Evolutionary conservation across 1,284 basidiomycete genomes (phyloP).

Genomic region (Termitomyces sp.): DNA sequence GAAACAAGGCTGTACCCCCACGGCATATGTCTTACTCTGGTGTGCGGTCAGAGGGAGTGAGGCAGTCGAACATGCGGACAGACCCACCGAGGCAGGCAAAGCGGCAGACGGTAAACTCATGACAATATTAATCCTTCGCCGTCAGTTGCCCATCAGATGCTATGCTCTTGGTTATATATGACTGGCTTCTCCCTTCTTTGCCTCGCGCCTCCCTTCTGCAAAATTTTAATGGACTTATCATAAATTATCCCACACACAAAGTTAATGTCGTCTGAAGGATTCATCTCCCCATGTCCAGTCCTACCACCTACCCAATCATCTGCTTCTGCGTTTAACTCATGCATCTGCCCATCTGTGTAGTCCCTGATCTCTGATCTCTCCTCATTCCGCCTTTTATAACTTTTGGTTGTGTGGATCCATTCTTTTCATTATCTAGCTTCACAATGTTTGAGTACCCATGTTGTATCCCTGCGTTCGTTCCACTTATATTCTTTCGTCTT

Average conservation of each 20-base stretch:
- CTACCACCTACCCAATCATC: not conserved
- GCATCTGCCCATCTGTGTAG: constrained; percentile 3
- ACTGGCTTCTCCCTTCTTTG: not conserved
- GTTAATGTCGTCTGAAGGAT: constrained; percentile 5
- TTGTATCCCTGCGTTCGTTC: not conserved
- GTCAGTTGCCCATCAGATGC: not conserved
- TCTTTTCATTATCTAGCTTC: constrained; percentile 2
- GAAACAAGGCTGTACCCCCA: constrained; percentile 11
- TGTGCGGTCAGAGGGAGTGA: constrained; percentile 8
- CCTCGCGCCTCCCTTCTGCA: not conserved
- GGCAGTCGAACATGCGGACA: constrained; percentile 8
- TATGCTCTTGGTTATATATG: not conserved
- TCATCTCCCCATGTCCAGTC: not conserved
- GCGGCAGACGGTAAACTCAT: constrained; percentile 19
- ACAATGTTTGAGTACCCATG: not conserved
- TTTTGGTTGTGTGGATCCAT: constrained; percentile 14
- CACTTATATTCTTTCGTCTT: not conserved
- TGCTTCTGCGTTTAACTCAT: constrained; percentile 2
- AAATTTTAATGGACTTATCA: constrained; percentile 6
- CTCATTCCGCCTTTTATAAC: not conserved
- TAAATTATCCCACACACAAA: constrained; percentile 4
- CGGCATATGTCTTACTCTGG: constrained; percentile 11
- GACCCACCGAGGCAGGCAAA: constrained; percentile 11
- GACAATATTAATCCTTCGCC: not conserved
- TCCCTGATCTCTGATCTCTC: not conserved